Percentiles rank a stretch among this genome's conserved stretches.
Evolutionary conservation across 2,329 filamentous ascomycete species (phyloP).

Genomic region (Fusarium subtropicale): DNA sequence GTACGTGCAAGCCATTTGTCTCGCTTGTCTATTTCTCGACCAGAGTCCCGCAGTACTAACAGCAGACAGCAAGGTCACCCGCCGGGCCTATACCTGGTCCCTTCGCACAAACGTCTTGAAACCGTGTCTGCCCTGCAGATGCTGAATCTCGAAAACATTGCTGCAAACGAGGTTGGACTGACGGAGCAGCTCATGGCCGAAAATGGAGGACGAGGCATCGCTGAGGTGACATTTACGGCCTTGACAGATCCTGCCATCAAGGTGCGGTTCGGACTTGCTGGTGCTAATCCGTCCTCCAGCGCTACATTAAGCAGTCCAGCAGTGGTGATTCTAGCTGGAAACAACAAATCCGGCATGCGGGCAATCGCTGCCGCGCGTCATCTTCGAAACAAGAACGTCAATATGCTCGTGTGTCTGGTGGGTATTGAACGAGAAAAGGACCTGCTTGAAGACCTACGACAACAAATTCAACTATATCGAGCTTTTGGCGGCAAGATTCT

Average conservation of each 20-base stretch:
- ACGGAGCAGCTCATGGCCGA: constrained; percentile 92
- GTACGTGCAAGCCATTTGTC: constrained; percentile 53
- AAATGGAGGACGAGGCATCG: constrained; percentile 88
- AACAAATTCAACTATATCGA: constrained; percentile 85
- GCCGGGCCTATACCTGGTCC: constrained; percentile 65
- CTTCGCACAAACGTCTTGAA: constrained; percentile 69
- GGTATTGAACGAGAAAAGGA: constrained; percentile 86
- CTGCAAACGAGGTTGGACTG: constrained; percentile 86
- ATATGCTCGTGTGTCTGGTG: constrained; percentile 85
- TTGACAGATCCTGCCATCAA: constrained; percentile 72
- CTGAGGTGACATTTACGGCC: constrained; percentile 80
- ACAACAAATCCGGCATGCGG: constrained; percentile 88
- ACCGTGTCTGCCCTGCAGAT: constrained; percentile 82
- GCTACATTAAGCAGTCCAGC: constrained; percentile 52
- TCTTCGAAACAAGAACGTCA: constrained; percentile 83
- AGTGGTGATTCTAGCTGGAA: constrained; percentile 88
- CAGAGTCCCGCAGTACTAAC: constrained; percentile 52
- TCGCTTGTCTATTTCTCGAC: constrained; percentile 48
- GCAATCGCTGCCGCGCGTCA: constrained; percentile 89
- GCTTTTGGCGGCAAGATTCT: constrained; percentile 82
- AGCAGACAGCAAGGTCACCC: constrained; percentile 52
- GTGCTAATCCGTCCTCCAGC: constrained; percentile 50
- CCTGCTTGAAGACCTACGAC: constrained; percentile 80
- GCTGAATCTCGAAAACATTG: constrained; percentile 91
- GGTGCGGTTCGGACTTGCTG: constrained; percentile 61